Conservation (phyloP, 2,329 filamentous ascomycete species). For the Clathrospora elynae region DNA sequence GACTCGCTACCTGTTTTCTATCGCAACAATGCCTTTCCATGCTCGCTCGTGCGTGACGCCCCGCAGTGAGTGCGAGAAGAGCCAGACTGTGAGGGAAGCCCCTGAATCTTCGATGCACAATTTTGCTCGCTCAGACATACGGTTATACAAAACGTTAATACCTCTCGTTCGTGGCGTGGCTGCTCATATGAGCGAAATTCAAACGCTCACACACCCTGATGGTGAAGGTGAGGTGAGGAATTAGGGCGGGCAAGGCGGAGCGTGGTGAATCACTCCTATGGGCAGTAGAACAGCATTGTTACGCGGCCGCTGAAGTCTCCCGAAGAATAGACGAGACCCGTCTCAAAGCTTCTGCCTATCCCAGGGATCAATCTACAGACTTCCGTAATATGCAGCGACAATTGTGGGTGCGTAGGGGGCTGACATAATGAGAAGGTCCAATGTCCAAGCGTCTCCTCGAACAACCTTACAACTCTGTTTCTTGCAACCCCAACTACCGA, state of each 20-base stretch:
- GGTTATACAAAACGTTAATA: too few species aligned
- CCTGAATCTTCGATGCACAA: constrained; percentile 7
- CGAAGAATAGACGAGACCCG: background rate
- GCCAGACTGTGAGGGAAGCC: constrained; percentile 2
- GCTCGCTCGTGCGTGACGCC: too few species aligned
- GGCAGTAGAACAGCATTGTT: background rate
- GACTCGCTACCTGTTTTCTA: too few species aligned
- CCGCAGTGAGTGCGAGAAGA: too few species aligned
- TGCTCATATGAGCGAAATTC: too few species aligned
- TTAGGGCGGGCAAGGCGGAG: constrained; percentile 12
- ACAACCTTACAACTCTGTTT: constrained; percentile 31
- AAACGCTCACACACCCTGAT: too few species aligned
- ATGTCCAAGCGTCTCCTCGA: constrained; percentile 27
- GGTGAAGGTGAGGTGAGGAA: constrained; percentile 11
- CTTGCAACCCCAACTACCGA: constrained; percentile 32
- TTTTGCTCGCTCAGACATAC: background rate
- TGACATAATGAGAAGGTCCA: constrained; percentile 26
- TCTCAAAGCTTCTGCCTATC: background rate
- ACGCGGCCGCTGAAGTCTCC: background rate
- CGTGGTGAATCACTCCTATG: too few species aligned
- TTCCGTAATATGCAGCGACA: constrained; percentile 10
- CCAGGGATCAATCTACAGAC: background rate
- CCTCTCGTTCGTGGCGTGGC: too few species aligned
- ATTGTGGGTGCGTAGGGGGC: constrained; percentile 21
- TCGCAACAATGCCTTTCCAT: too few species aligned